Evolutionary conservation across 1,284 basidiomycete species (phyloP).

Genomic region (Cryptococcus sp.): DNA sequence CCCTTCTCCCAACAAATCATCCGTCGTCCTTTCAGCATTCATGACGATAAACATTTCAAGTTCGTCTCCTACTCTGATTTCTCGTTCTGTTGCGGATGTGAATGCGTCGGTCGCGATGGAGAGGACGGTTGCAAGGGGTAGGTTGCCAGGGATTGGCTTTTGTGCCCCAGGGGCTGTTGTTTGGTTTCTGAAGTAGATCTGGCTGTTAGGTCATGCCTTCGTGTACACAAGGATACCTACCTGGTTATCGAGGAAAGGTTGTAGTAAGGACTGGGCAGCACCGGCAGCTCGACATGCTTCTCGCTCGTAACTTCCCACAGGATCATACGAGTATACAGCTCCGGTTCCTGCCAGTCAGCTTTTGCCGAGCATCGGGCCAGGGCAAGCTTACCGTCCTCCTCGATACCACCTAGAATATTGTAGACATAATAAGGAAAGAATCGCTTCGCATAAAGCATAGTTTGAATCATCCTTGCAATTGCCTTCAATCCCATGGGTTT

Average conservation of each 20-base stretch:
- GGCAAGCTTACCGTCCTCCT: conserved; percentile 74
- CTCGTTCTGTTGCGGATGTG: conserved; percentile 87
- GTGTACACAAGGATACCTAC: conserved; percentile 47
- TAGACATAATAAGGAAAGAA: conserved; percentile 97
- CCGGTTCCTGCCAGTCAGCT: conserved; percentile 63
- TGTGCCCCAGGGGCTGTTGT: conserved; percentile 57
- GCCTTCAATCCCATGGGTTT: conserved; percentile 89
- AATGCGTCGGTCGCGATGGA: conserved; percentile 75
- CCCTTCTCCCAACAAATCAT: conserved; percentile 60
- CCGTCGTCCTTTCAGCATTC: conserved; percentile 60
- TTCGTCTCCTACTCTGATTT: conserved; percentile 95
- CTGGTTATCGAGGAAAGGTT: conserved; percentile 96
- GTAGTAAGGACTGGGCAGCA: conserved; percentile 80
- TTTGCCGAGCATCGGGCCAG: neutral
- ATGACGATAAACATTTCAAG: conserved; percentile 85
- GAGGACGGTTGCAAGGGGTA: conserved; percentile 74
- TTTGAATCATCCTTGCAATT: conserved; percentile 89
- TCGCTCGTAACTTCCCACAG: conserved; percentile 91
- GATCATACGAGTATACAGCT: conserved; percentile 95
- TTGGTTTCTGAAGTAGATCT: conserved; percentile 93
- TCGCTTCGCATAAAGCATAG: conserved; percentile 86
- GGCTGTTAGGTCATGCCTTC: neutral
- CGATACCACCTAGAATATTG: conserved; percentile 89
- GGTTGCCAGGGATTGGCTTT: conserved; percentile 63
- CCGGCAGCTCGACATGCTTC: conserved; percentile 91